Base-by-base conservation (phyloP, 2,329 filamentous ascomycete species). In the Cercospora janseana region DNA sequence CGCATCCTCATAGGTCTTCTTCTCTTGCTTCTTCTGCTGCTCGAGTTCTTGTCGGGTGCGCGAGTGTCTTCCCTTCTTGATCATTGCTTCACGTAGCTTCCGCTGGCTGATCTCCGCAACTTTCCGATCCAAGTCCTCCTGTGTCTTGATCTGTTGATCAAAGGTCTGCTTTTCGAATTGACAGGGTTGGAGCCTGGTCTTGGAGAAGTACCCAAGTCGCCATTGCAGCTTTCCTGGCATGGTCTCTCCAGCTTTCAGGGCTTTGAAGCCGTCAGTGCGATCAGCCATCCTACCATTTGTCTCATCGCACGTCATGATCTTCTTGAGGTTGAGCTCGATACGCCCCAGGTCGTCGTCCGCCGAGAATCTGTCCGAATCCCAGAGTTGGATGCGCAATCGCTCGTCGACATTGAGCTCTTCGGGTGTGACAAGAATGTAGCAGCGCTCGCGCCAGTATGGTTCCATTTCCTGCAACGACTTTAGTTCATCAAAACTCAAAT, bases 341-440 rank as follows among this genome's bases (percentile, higher is more conserved):
- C 85, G 78, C 12, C 86, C 86, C 1, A 89, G 73, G 60, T 89
- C 85, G 59, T 89, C 86, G 61, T 89, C 86, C 1, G 85, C 85
- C 2, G 81, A 85, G 44, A 80, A 77, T 34, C 82, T 81, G 64
- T 89, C 86, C 2, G 83, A 87, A 59, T 90, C 86, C 86, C 86
- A 90, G 0, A 89, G 72, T 61, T 88, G 85, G 1, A 89, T 63
- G 3, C 85, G 78, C 7, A 90, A 65, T 26, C 79, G 81, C 67
- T 65, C 62, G 16, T 83, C 79, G 0, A 87, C 85, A 54, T 89
- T 86, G 8, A 89, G 67, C 63, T 89, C 85, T 56, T 87, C 81
- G 0, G 82, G 76, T 0, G 83, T 83, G 1, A 89, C 84, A 1
- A 87, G 71, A n/a, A 89, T 69, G 51, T 79, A 85, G 16, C 79